Base-by-base conservation (phyloP, 257 asterid species). In the Nicotiana otophora region DNA sequence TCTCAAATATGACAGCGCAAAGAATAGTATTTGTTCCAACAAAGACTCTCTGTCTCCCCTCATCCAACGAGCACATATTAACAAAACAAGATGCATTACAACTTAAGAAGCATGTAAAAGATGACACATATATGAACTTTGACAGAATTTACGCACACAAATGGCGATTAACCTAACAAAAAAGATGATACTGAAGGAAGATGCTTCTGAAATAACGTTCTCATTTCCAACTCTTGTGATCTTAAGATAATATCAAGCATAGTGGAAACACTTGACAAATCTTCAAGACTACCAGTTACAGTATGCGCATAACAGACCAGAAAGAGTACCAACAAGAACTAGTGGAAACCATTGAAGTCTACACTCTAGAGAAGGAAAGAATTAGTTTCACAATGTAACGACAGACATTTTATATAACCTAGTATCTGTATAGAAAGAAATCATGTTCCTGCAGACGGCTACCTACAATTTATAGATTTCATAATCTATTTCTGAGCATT, bases 1-100 rank as follows among this genome's bases (percentile, higher is more conserved):
- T 46, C 79, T 46, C 15, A 74, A 46, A 23, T 28, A 74, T 74
- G 39, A 72, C 39, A 1, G 4, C 16, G 5, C 20, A 48, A 23
- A 48, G 51, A 7, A 7, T 62, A 23, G 51, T 42, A 74, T 26
- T 48, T 74, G 62, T 72, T 74, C 79, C 61, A 72, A 60, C 15
- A 72, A 72, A 72, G 33, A 70, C 46, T 36, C 31, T 4, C 4
- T 39, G n/a, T 72, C 61, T 72, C 68, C 28, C 68, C 62, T 23
- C 79, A 74, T 74, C 79, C 79, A 72, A 72, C 61, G 19, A 74
- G 79, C 39, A 74, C 79, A 74, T 74, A 48, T 48, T 74, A 46
- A 36, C 61, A 74, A 23, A 74, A 48, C 23, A 74, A 4, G 79
- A 74, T 30, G 23, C 79, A 12, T 48, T 23, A 48, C 15, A 48